Percentiles rank a stretch among this genome's conserved stretches.
Conservation (phyloP, 495 filamentous ascomycete species). For the Bacidia rubella region DNA sequence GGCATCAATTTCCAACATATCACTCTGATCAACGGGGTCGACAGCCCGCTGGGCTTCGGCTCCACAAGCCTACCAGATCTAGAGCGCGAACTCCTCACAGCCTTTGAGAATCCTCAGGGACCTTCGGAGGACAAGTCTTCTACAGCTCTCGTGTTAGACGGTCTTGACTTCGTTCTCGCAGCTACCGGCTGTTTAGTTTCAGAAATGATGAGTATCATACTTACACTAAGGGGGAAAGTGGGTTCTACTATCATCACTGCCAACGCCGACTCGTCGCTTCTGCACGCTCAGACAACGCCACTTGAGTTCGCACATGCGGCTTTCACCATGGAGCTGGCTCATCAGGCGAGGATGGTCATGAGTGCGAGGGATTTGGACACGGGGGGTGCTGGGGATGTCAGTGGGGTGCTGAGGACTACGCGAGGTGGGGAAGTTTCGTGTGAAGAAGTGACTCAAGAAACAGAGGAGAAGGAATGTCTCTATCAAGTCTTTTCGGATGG, state of each 20-base stretch:
- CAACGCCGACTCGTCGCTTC: conserved; percentile 56
- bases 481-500: conserved; percentile 70
- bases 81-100: conserved; percentile 19
- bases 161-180: conserved; percentile 42
- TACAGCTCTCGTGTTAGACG: conserved; percentile 38
- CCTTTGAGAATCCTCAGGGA: conserved; percentile 20
- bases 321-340: conserved; percentile 55
- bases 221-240: conserved; percentile 38
- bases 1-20: conserved; percentile 9
- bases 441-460: conserved; percentile 22
- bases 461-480: conserved; percentile 57
- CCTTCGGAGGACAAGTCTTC: not conserved
- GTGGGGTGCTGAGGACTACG: conserved; percentile 72
- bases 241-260: conserved; percentile 50
- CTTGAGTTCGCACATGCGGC: conserved; percentile 52
- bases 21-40: no score
- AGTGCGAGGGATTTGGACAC: conserved; percentile 66
- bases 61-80: conserved; percentile 13
- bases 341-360: conserved; percentile 55
- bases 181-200: conserved; percentile 24
- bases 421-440: conserved; percentile 33
- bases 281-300: conserved; percentile 44
- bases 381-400: conserved; percentile 77
- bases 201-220: conserved; percentile 29
- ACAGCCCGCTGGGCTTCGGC: not conserved